These are phyloP conservation scores for Leccinum solheimii DNA, from an alignment of 1,284 basidiomycete genomes.

Conservation along the genomic window DNA sequence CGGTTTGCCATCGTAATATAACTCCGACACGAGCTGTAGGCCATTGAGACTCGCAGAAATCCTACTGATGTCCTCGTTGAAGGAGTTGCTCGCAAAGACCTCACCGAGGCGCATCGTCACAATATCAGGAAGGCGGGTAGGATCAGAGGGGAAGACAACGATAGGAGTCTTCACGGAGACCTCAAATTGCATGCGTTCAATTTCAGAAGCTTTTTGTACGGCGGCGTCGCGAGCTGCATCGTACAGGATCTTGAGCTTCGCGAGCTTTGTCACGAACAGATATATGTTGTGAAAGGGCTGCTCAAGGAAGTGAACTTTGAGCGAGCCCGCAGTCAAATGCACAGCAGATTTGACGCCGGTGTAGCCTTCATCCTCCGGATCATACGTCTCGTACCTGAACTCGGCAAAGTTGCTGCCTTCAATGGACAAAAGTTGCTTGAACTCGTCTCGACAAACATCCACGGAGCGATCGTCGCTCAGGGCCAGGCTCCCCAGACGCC, in stretches of 20 bases:
- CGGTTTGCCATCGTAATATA: slow-evolving; percentile 51
- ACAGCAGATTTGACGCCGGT: slow-evolving; percentile 87
- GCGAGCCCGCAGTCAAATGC: slow-evolving; percentile 84
- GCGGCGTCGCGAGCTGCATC: slow-evolving; percentile 95
- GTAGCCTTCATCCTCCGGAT: slow-evolving; percentile 68
- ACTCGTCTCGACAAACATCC: slow-evolving; percentile 60
- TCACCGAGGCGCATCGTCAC: slow-evolving; percentile 89
- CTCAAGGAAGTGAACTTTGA: slow-evolving; percentile 90
- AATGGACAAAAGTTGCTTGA: slow-evolving; percentile 90
- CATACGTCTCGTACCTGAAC: slow-evolving; percentile 94
- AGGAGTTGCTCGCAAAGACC: slow-evolving; percentile 82
- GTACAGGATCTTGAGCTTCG: slow-evolving; percentile 90
- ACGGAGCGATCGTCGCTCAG: slow-evolving; percentile 76
- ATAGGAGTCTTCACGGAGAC: slow-evolving; percentile 92
- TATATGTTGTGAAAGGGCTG: slow-evolving; percentile 86
- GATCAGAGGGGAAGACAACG: slow-evolving; percentile 82
- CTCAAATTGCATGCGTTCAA: slow-evolving; percentile 91
- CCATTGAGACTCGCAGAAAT: slow-evolving; percentile 83
- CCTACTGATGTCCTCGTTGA: slow-evolving; percentile 58
- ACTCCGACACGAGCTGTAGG: slow-evolving; percentile 79
- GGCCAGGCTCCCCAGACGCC: slow-evolving; percentile 84
- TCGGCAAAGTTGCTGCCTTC: slow-evolving; percentile 96
- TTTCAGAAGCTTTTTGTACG: slow-evolving; percentile 86
- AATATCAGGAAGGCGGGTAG: slow-evolving; percentile 62
- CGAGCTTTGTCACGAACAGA: slow-evolving; percentile 84